Evolutionary conservation across 495 filamentous ascomycete genomes (phyloP).

Genomic region (Mytilinidion resinicola): DNA sequence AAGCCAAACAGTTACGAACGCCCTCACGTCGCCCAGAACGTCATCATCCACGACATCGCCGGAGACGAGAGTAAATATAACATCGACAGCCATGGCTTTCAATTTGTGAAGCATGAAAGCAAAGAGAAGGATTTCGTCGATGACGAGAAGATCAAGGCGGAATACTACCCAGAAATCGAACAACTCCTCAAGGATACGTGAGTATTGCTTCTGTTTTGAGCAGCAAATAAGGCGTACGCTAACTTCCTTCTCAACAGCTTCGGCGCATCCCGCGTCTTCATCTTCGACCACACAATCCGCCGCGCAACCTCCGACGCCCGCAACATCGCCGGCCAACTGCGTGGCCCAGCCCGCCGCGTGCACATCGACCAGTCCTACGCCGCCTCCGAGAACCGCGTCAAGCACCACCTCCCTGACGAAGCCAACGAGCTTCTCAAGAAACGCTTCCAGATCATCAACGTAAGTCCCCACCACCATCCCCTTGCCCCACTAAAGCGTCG

Average conservation of each 20-base stretch:
- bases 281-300: slow-evolving; percentile 74
- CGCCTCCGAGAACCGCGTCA: slow-evolving; percentile 51
- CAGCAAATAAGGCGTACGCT: slow-evolving; percentile 3
- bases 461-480: no score
- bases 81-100: slow-evolving; percentile 15
- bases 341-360: slow-evolving; percentile 60
- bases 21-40: slow-evolving; percentile 57
- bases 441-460: slow-evolving; percentile 65
- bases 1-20: slow-evolving; percentile 31
- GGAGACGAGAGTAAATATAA: slow-evolving; percentile 14
- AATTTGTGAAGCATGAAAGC: slow-evolving; percentile 19
- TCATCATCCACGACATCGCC: slow-evolving; percentile 17
- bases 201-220: not conserved
- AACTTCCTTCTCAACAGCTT: no score
- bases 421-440: slow-evolving; percentile 52
- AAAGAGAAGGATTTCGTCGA: slow-evolving; percentile 41
- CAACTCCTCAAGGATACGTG: slow-evolving; percentile 61
- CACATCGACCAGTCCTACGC: slow-evolving; percentile 68
- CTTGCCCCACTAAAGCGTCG: no score
- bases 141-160: slow-evolving; percentile 58
- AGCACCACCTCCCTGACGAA: slow-evolving; percentile 57
- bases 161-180: slow-evolving; percentile 63
- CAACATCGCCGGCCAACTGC: slow-evolving; percentile 31
- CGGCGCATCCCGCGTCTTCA: slow-evolving; percentile 53
- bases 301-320: slow-evolving; percentile 38